These are phyloP conservation scores for Acacia melanoxylon DNA, from an alignment of 306 rosid genomes.

Conservation along the genomic window DNA sequence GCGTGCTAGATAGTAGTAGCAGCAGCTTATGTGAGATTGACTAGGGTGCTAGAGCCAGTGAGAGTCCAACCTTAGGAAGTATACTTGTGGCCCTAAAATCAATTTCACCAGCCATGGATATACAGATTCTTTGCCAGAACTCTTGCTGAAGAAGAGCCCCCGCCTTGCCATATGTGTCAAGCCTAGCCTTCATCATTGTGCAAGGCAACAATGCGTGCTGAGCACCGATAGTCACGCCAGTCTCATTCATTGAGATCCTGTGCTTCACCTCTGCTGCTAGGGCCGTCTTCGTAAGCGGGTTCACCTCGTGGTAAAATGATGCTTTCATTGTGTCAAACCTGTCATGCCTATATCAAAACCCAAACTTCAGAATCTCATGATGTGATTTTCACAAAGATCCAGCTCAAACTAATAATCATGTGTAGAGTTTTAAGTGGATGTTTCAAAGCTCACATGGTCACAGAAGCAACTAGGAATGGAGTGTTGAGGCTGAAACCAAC, in stretches of 20 bases:
- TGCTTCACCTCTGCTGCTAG: slow-evolving; percentile 67
- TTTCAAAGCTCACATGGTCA: slow-evolving; percentile 53
- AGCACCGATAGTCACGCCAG: slow-evolving; percentile 55
- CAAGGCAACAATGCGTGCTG: slow-evolving; percentile 55
- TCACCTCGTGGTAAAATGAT: slow-evolving; percentile 47
- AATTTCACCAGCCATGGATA: slow-evolving; percentile 63
- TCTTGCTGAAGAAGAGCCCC: slow-evolving; percentile 61
- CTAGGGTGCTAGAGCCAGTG: slow-evolving; percentile 57
- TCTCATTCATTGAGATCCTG: slow-evolving; percentile 43
- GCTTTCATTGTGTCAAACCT: slow-evolving; percentile 60
- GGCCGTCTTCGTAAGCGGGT: slow-evolving; percentile 56
- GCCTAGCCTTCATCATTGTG: slow-evolving; percentile 51
- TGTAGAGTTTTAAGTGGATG: too few species aligned
- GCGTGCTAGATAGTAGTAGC: slow-evolving; percentile 5
- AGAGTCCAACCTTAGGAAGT: slow-evolving; percentile 55
- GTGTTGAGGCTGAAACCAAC: slow-evolving; percentile 56
- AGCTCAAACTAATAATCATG: background rate
- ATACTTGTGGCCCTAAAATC: slow-evolving; percentile 36
- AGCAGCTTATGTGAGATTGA: background rate
- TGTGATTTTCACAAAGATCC: background rate
- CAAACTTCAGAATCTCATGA: slow-evolving; percentile 1
- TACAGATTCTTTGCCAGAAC: slow-evolving; percentile 46
- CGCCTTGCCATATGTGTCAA: slow-evolving; percentile 50
- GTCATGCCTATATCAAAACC: slow-evolving; percentile 55
- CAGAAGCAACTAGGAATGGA: slow-evolving; percentile 51